Conservation (phyloP, 768 basidiomycete species). For the Ramaria rubella region DNA sequence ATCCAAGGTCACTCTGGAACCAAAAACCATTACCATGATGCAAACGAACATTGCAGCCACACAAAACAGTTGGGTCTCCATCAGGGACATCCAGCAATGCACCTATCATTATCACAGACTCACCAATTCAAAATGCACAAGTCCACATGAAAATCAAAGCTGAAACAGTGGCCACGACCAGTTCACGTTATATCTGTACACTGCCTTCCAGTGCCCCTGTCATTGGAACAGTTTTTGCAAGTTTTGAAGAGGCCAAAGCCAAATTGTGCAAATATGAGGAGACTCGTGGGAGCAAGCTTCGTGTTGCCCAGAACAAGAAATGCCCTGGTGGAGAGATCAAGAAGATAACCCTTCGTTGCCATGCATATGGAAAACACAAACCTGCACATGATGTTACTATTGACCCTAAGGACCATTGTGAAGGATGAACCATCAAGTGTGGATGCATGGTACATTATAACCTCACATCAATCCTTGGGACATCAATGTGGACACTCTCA, state of each 20-base stretch:
- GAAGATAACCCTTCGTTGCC: slow-evolving; percentile 19
- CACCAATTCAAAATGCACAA: background rate
- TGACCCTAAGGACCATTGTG: slow-evolving; percentile 18
- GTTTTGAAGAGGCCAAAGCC: too few relatives aligned
- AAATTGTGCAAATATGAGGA: background rate
- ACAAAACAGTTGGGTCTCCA: too few relatives aligned
- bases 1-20: too few relatives aligned
- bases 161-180: too few relatives aligned
- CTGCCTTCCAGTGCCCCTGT: background rate
- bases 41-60: too few relatives aligned
- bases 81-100: too few relatives aligned
- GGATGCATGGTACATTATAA: slow-evolving; percentile 23
- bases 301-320: too few relatives aligned
- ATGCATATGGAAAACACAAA: slow-evolving; percentile 14
- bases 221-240: background rate
- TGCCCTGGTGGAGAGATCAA: background rate
- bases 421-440: slow-evolving; percentile 18
- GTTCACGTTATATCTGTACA: background rate
- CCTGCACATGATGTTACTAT: slow-evolving; percentile 12
- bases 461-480: too few relatives aligned
- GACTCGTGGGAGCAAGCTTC: background rate
- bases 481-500: too few relatives aligned
- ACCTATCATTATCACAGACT: background rate
- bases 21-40: too few relatives aligned
- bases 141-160: background rate